phyloP scores from a whole-genome alignment of 1,139 yeast genomes.

The Yamadazyma diospyri region DNA sequence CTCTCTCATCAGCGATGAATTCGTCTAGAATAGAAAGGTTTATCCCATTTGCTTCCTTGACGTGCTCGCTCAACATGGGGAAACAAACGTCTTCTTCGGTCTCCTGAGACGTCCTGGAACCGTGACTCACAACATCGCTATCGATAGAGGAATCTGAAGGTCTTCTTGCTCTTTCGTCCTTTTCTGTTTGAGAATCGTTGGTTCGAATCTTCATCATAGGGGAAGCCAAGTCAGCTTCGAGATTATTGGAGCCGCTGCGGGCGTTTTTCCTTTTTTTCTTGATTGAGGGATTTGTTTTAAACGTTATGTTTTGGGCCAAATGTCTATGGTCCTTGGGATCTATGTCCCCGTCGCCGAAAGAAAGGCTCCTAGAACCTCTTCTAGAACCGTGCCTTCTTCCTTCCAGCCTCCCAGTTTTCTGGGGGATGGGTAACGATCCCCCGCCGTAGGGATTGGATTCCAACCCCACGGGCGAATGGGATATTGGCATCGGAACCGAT shows the following conservation, averaged over 20 bases:
- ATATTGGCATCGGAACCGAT: conserved; percentile 8
- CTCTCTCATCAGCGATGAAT: conserved; percentile 55
- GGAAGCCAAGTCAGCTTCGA: conserved; percentile 28
- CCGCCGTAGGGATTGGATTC: conserved; percentile 5
- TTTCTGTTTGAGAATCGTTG: conserved; percentile 22
- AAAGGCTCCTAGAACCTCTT: conserved; percentile 28
- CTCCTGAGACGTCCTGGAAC: conserved; percentile 71
- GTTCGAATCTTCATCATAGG: conserved; percentile 32
- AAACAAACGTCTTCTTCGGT: conserved; percentile 98
- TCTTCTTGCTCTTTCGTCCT: conserved; percentile 26
- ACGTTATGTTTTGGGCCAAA: conserved; percentile 8
- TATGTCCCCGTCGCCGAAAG: conserved; percentile 23
- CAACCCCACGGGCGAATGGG: no score
- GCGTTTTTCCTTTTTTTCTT: conserved; percentile 14
- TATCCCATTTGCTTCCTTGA: conserved; percentile 65
- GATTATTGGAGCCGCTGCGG: conserved; percentile 18
- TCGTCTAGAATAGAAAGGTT: conserved; percentile 80
- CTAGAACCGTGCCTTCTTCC: conserved; percentile 6
- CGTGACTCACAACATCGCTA: conserved; percentile 68
- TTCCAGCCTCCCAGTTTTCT: conserved; percentile 6
- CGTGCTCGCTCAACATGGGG: conserved; percentile 79
- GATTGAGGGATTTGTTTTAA: conserved; percentile 6
- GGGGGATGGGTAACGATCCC: conserved; percentile 5
- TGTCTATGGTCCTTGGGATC: conserved; percentile 18
- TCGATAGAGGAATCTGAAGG: conserved; percentile 43